Percentiles rank a stretch among this genome's conserved stretches.
phyloP scores from a whole-genome alignment of 768 basidiomycete genomes.

The Leccinum uliginosum region DNA sequence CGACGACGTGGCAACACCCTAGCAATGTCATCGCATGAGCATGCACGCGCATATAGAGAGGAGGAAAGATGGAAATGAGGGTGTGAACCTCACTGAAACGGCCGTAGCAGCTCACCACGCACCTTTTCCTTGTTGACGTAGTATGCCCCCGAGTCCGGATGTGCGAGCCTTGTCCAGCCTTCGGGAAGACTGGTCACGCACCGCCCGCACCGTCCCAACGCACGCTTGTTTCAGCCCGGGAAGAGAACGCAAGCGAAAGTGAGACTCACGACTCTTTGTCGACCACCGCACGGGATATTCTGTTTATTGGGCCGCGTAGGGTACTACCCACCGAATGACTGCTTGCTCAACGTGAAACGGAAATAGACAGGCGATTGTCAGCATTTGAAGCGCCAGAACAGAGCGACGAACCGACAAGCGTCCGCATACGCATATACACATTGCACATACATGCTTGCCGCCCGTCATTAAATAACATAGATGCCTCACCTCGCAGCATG shows the following conservation, averaged over 20 bases:
- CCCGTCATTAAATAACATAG: neutral
- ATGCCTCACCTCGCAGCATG: neutral
- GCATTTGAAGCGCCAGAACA: neutral
- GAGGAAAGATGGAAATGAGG: neutral
- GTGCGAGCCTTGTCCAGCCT: conserved; percentile 29
- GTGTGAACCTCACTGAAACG: too few relatives aligned
- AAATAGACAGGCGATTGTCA: neutral
- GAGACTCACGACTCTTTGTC: conserved; percentile 8
- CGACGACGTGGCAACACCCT: conserved; percentile 14
- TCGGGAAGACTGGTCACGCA: conserved; percentile 5
- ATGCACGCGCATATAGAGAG: neutral
- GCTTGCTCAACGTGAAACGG: neutral
- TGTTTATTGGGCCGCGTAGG: neutral
- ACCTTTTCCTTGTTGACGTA: conserved; percentile 33
- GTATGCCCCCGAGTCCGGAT: conserved; percentile 32
- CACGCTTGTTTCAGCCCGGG: neutral
- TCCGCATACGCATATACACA: too few relatives aligned
- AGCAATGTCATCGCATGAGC: neutral
- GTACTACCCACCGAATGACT: neutral
- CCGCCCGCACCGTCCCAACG: neutral
- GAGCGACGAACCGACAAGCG: neutral
- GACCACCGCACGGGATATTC: neutral
- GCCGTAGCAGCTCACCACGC: neutral
- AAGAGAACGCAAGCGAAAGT: neutral
- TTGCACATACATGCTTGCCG: too few relatives aligned